Evolutionary conservation across 2,329 filamentous ascomycete species (phyloP).

Genomic region (Sclerotinia subarctica): DNA sequence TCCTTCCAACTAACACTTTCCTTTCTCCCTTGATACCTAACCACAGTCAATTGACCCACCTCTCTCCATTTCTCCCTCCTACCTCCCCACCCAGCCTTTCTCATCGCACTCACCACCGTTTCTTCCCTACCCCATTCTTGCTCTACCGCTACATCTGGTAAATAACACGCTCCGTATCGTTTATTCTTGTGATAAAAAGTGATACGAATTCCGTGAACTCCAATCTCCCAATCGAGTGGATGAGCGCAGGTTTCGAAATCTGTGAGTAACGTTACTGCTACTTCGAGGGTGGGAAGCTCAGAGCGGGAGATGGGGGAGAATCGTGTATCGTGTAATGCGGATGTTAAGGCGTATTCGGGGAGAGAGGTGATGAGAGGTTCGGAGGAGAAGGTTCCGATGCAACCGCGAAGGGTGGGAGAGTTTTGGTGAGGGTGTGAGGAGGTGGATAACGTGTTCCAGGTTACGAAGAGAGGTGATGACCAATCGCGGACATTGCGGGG

Average conservation of each 20-base stretch:
- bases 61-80: conserved; percentile 66
- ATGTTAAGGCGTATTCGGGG: conserved; percentile 76
- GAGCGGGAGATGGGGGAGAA: conserved; percentile 53
- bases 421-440: conserved; percentile 26
- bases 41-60: conserved; percentile 64
- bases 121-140: conserved; percentile 96
- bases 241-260: conserved; percentile 75
- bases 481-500: conserved; percentile 41
- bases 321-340: conserved; percentile 62
- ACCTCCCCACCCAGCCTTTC: conserved; percentile 90
- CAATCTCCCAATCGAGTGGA: conserved; percentile 81
- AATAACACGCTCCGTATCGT: conserved; percentile 80
- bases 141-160: conserved; percentile 87
- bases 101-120: conserved; percentile 82
- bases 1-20: conserved; percentile 66
- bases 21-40: conserved; percentile 85
- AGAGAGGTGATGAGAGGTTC: conserved; percentile 72
- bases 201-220: conserved; percentile 82
- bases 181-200: conserved; percentile 72
- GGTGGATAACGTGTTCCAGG: conserved; percentile 73
- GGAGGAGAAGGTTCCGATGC: conserved; percentile 90
- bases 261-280: conserved; percentile 76
- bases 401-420: conserved; percentile 68
- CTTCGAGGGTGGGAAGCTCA: conserved; percentile 59
- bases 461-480: conserved; percentile 74